Conservation (phyloP, 768 basidiomycete species). For the Galerina marginata region DNA sequence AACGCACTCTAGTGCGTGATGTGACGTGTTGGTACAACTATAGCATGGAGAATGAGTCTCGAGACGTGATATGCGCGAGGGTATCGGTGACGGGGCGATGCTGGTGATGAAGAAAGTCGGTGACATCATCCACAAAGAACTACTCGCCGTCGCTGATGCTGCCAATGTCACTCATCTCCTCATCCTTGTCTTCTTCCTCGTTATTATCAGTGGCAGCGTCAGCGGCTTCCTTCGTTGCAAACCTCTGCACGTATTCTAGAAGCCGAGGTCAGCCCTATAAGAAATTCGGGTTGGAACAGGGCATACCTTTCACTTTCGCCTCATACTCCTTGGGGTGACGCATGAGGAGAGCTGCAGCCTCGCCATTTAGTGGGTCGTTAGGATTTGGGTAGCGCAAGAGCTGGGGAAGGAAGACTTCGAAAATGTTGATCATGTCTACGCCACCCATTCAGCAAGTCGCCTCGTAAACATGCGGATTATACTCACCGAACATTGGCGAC, state of each 20-base stretch:
- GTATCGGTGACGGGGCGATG: constrained; percentile 2
- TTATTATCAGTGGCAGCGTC: constrained; percentile 74
- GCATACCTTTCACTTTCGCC: constrained; percentile 86
- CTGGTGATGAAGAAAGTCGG: constrained; percentile 2
- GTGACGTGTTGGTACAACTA: constrained; percentile 12
- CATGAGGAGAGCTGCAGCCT: constrained; percentile 97
- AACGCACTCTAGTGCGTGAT: neutral
- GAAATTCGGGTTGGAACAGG: neutral
- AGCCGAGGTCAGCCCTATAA: neutral
- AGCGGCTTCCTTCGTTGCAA: constrained; percentile 88
- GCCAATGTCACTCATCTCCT: constrained; percentile 87
- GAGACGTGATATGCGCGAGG: constrained; percentile 5
- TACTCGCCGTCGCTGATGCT: constrained; percentile 78
- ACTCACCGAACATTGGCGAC: constrained; percentile 99
- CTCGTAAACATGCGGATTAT: neutral
- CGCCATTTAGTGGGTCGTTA: constrained; percentile 96
- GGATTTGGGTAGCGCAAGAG: constrained; percentile 98
- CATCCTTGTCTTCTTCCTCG: constrained; percentile 76
- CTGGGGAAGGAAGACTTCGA: constrained; percentile 97
- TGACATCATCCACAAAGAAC: constrained; percentile 19
- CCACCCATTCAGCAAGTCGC: neutral
- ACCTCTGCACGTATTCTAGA: constrained; percentile 93
- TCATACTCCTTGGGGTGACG: constrained; percentile 97
- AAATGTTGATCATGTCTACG: constrained; percentile 98
- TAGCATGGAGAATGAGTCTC: neutral